Percentiles rank a stretch among this genome's conserved stretches.
Conservation (phyloP, 2,329 filamentous ascomycete genomes). For the Fusarium pseudoanthophilum region DNA sequence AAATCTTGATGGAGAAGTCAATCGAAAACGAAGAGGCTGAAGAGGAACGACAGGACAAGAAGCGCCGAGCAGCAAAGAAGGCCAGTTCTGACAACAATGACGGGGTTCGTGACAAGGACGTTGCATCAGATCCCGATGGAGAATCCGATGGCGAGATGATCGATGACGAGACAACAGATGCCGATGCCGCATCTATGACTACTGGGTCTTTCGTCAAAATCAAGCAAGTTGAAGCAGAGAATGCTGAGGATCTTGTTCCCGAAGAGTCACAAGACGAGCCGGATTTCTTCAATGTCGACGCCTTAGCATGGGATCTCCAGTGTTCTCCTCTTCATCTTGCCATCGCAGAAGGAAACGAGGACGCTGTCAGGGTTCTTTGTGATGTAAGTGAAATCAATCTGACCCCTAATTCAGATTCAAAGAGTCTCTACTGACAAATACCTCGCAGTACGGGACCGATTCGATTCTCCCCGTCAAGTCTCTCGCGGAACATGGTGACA, state of each 20-base stretch:
- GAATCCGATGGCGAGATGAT: conserved; percentile 59
- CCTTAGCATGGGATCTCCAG: conserved; percentile 81
- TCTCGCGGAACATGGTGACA: conserved; percentile 60
- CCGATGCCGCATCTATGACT: conserved; percentile 57
- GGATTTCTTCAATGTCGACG: conserved; percentile 82
- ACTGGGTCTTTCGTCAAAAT: conserved; percentile 83
- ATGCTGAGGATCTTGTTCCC: conserved; percentile 53
- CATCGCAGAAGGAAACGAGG: conserved; percentile 76
- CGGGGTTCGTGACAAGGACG: not conserved
- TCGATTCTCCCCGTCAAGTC: conserved; percentile 79
- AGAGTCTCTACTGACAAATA: conserved; percentile 19
- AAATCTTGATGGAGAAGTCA: conserved; percentile 78
- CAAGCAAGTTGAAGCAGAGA: conserved; percentile 54
- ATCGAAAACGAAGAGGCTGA: conserved; percentile 77
- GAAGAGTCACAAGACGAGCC: conserved; percentile 72
- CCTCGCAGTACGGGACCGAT: conserved; percentile 77
- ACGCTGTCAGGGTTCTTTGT: conserved; percentile 76
- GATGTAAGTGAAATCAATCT: conserved; percentile 53
- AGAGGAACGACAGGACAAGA: conserved; percentile 65
- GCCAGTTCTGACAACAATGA: conserved; percentile 7
- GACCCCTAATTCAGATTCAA: not conserved
- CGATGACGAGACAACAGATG: conserved; percentile 59
- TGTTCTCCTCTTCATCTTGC: conserved; percentile 82
- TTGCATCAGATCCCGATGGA: conserved; percentile 26
- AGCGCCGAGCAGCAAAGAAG: conserved; percentile 52